Evolutionary conservation across 805 yeast genomes (phyloP).

Genomic region (Aciculoconidium aculeatum): DNA sequence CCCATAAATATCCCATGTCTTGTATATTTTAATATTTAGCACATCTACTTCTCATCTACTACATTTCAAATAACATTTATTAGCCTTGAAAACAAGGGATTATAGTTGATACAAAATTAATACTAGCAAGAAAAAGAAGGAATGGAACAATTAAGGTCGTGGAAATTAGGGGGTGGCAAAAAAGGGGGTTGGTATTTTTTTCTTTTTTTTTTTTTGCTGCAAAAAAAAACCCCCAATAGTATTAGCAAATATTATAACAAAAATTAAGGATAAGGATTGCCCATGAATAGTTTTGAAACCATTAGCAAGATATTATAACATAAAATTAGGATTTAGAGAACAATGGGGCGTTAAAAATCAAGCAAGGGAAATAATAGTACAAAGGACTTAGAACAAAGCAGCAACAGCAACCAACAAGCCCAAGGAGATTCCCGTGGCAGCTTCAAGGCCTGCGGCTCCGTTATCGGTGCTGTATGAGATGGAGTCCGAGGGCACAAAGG

Average conservation of each 20-base stretch:
- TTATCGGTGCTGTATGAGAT: conserved; percentile 19
- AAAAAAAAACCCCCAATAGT: too few relatives aligned
- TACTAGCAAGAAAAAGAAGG: too few relatives aligned
- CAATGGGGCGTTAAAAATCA: conserved; percentile 1
- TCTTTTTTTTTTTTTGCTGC: conserved; percentile 1
- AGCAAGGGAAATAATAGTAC: neutral
- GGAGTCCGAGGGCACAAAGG: conserved; percentile 16
- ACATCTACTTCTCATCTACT: too few relatives aligned
- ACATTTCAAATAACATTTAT: too few relatives aligned
- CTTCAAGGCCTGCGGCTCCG: conserved; percentile 22
- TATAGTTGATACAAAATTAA: too few relatives aligned
- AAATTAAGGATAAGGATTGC: neutral
- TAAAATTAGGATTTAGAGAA: neutral
- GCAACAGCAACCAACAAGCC: conserved; percentile 25
- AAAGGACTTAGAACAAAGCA: conserved; percentile 22
- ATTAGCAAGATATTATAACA: too few relatives aligned
- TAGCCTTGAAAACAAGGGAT: too few relatives aligned
- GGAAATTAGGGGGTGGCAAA: neutral
- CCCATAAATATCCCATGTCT: too few relatives aligned
- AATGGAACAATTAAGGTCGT: too few relatives aligned
- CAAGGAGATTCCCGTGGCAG: conserved; percentile 14
- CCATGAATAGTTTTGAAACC: conserved; percentile 1
- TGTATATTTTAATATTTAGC: too few relatives aligned
- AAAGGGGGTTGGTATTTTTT: neutral
- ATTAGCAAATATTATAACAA: conserved; percentile 1